Evolutionary conservation across 345 rosid species (phyloP).

Genomic region (Citrus trifoliata): DNA sequence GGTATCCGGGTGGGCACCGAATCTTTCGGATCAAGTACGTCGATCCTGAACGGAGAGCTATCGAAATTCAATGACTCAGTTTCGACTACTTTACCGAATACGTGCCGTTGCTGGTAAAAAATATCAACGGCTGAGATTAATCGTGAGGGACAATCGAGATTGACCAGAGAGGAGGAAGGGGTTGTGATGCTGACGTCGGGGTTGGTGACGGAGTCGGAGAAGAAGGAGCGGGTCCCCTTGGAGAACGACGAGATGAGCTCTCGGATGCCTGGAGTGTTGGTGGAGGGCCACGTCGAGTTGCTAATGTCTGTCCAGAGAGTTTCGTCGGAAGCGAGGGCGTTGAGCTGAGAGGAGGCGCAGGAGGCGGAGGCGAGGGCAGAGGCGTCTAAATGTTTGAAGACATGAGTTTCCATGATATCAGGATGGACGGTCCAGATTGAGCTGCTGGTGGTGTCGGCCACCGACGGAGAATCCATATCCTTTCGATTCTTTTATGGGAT

Average conservation of each 20-base stretch:
- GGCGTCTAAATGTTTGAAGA: constrained; percentile 73
- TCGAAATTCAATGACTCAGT: constrained; percentile 57
- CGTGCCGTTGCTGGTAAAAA: constrained; percentile 30
- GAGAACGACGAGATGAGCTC: constrained; percentile 38
- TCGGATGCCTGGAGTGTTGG: constrained; percentile 32
- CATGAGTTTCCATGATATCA: constrained; percentile 55
- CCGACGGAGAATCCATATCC: not conserved
- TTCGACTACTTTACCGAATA: constrained; percentile 50
- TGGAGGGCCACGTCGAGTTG: constrained; percentile 75
- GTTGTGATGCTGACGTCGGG: constrained; percentile 3
- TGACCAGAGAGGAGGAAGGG: not conserved
- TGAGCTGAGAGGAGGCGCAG: constrained; percentile 51
- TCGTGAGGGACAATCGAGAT: constrained; percentile 17
- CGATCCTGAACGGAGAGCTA: constrained; percentile 70
- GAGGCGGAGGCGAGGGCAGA: constrained; percentile 54
- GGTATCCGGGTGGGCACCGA: constrained; percentile 44
- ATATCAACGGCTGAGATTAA: constrained; percentile 75
- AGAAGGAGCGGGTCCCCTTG: constrained; percentile 61
- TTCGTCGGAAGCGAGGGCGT: constrained; percentile 36
- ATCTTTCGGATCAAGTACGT: constrained; percentile 64
- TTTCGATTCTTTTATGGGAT: too few species aligned
- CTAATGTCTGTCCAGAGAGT: constrained; percentile 55
- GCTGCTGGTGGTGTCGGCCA: not conserved
- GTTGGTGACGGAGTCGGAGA: constrained; percentile 52
- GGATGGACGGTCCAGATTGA: constrained; percentile 42